These are phyloP conservation scores for Chloris gayana DNA, from an alignment of 176 grass and related monocot species.

Conservation along the genomic window DNA sequence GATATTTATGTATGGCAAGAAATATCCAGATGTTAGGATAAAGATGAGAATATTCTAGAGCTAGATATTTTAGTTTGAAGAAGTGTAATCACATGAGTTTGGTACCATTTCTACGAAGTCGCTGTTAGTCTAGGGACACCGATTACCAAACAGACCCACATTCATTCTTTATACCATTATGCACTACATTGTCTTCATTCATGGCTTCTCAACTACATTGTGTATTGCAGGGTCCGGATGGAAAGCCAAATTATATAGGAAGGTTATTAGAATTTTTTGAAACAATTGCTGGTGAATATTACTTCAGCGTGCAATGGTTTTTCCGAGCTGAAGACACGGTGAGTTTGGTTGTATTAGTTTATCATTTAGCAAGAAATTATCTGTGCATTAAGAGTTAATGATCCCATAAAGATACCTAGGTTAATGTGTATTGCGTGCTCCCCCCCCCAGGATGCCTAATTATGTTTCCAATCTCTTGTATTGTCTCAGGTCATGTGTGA, in stretches of 20 bases:
- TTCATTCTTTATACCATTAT: slow-evolving; percentile 33
- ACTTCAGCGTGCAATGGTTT: slow-evolving; percentile 86
- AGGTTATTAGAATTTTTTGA: slow-evolving; percentile 91
- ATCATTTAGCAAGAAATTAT: slow-evolving; percentile 22
- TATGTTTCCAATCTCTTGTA: slow-evolving; percentile 43
- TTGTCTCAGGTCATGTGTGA: slow-evolving; percentile 69
- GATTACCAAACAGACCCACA: too few relatives aligned
- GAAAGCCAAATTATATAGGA: slow-evolving; percentile 79
- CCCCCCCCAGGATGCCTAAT: too few relatives aligned
- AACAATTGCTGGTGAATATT: slow-evolving; percentile 59
- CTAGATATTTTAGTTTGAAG: too few relatives aligned
- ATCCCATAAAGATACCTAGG: not conserved
- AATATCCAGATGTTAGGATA: too few relatives aligned
- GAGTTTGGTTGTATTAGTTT: slow-evolving; percentile 33
- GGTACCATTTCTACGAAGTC: too few relatives aligned
- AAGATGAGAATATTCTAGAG: too few relatives aligned
- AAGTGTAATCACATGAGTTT: too few relatives aligned
- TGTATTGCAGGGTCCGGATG: slow-evolving; percentile 62
- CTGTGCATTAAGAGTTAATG: not conserved
- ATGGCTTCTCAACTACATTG: not conserved
- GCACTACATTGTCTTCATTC: slow-evolving; percentile 9
- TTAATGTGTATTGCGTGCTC: too few relatives aligned
- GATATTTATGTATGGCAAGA: too few relatives aligned
- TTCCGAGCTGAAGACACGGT: slow-evolving; percentile 97
- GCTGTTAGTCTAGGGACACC: too few relatives aligned